Base-by-base conservation (phyloP, 345 rosid species). In the Cardamine chenopodiifolia region DNA sequence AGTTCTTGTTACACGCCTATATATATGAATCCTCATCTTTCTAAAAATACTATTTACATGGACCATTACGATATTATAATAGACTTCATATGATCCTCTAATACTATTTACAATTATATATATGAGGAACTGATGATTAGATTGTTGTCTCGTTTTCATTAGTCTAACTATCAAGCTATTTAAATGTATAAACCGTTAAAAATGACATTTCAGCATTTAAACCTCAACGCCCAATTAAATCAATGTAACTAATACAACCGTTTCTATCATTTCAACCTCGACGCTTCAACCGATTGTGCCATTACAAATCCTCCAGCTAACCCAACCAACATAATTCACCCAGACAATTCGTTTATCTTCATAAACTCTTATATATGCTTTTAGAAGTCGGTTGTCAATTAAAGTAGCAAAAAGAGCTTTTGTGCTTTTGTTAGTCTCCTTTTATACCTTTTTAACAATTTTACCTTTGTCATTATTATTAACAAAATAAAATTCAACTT, bases 201-300 rank as follows among this genome's bases (percentile, higher is more conserved):
- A 40, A 29, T 50, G 79, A 60, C 57, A 68, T 68, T 61, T 67
- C 74, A 75, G 63, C 69, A 75, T 68, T 68, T 40, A 67, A 75
- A 68, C 29, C 54, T 52, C 35, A 75, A 67, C 68, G 11, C 45
- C 15, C 68, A 58, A 67, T 66, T 14, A 49, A 59, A 61, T 62
- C 65, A 76, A 42, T 32, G 64, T 19, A 60, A 45, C 15, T 29
- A 58, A 68, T 77, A 68, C 81, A 80, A 69, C 55, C 77, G 67
- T 85, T 64, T 78, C 54, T 72, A 39, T 59, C 75, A 20, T 64
- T 44, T 44, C 58, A 75, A 68, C n/a, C 63, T 68, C 28, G 74
- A 76, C 79, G 45, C 70, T 62, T 76, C 64, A 76, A 76, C 79
- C 65, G 42, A 69, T 34, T 76, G 19, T n/a, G 25, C 64, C 74